phyloP scores from a whole-genome alignment of 2,329 filamentous ascomycete genomes.

The Fusarium heterosporum region DNA sequence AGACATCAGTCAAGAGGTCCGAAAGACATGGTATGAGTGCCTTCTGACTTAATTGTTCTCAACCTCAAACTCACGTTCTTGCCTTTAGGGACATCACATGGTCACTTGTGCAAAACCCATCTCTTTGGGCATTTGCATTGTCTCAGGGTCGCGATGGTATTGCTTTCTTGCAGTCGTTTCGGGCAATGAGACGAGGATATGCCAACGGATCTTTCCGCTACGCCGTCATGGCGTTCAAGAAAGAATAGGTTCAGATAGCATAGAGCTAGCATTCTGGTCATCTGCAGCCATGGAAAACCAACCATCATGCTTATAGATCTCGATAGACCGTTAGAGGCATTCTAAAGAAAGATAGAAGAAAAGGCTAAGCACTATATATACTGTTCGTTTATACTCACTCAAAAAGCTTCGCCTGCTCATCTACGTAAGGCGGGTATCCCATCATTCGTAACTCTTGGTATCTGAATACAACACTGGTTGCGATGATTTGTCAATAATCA shows the following conservation, averaged over 20 bases:
- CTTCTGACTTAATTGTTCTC: not conserved
- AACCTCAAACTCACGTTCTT: not conserved
- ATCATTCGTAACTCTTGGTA: not conserved
- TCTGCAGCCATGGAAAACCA: not conserved
- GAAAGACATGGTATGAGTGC: slow-evolving; percentile 66
- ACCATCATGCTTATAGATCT: not conserved
- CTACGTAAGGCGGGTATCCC: not conserved
- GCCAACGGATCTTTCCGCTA: slow-evolving; percentile 69
- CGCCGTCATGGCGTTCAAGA: slow-evolving; percentile 68
- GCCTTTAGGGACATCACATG: slow-evolving; percentile 69
- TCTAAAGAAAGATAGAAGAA: not conserved
- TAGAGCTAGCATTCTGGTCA: not conserved
- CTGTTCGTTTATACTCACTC: not conserved
- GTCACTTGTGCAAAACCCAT: slow-evolving; percentile 68
- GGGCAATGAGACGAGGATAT: slow-evolving; percentile 70
- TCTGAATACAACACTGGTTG: not conserved
- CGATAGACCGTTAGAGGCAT: not conserved
- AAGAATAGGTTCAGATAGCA: slow-evolving; percentile 42
- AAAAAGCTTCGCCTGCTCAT: not conserved
- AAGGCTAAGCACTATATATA: not conserved
- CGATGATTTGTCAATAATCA: not conserved
- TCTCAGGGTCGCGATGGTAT: slow-evolving; percentile 70
- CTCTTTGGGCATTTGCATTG: slow-evolving; percentile 70
- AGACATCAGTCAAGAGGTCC: slow-evolving; percentile 69
- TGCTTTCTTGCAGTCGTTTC: slow-evolving; percentile 70